Evolutionary conservation across 768 basidiomycete genomes (phyloP), one percentile per base, ranked within the genome.

Genomic region (Amanita molliuscula): DNA sequence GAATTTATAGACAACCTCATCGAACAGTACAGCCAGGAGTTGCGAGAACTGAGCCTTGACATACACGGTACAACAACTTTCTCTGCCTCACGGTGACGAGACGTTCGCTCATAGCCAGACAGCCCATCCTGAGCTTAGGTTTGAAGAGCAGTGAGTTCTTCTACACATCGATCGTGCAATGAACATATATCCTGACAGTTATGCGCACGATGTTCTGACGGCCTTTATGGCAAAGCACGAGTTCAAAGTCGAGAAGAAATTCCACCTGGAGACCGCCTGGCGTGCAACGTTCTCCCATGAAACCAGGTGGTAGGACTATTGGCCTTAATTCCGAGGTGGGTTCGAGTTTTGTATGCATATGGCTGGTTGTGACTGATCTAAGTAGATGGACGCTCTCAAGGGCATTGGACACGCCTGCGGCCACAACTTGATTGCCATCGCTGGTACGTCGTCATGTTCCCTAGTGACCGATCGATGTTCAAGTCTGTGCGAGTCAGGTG

Each of bases 401-500:
- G 72, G 76, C 0, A 69, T 82, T 34, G 79, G 84, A 0, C 84
- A 86, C 54, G 84, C 82, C 1, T 90, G 88, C 57, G 88, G 88
- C 2, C 88, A 91, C 59, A 90, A 90, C 56, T 68, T 91, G 43
- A 90, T 91, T 46, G 87, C 83, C 1, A 84, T 89, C 20, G 66
- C 70, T n/a, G 71, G 70, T 65, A 53, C 16, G 56, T 36, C 23
- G 45, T 21, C 15, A 11, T 29, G 23, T 6, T 38, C 8, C 20
- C 46, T 3, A 8, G 20, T 8, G 33, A 21, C 5, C 15, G 15
- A 15, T 18, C 20, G 25, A 3, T 15, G 21, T 16, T 8, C 29
- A 46, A 16, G 10, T 13, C 21, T 10, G 6, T 15, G 31, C 31
- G 18, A 8, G 29, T 57, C 71, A 48, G 87, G 87, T 3, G 81